Evolutionary conservation across 208 protist genomes (phyloP), one percentile per base, ranked within the genome.

Genomic region (Paratrypanosoma confusum): DNA sequence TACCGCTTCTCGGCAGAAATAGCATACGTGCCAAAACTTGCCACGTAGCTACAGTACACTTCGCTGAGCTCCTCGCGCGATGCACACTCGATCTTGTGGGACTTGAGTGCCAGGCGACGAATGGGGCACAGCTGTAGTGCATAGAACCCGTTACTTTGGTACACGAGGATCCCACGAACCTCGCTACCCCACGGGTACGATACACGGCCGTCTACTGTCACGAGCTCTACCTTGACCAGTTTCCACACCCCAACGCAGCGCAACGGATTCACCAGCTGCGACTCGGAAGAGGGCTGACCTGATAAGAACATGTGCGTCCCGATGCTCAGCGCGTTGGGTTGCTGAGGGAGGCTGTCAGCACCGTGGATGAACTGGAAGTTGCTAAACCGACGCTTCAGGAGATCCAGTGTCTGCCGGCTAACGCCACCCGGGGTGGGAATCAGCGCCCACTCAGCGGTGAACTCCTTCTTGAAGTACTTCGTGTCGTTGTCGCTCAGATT

Each of bases 161-260:
- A 86, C 17, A 77, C 48, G 8, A 87, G 76, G 25, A 82, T 17
- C 10, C 83, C 83, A 6, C 37, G 36, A 0, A 92, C 76, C 13
- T 74, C 61, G 5, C 74, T 65, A 6, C 83, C 83, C 83, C 83
- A 92, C 8, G 83, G 83, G 25, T 79, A 89, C 33, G 69, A 65
- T 17, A 92, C 59, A 14, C 68, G 65, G 10, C 83, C 74, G 39
- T 84, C 69, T 3, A n/a, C 65, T 18, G 76, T 62, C 14, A 47
- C 42, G 43, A 73, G 62, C 58, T 88, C 76, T 16, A 89, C 61
- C 14, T 57, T 68, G 8, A 78, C 35, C 8, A 80, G 27, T 32
- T 47, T 46, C 83, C 83, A 92, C n/a, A 65, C 36, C 8, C 83
- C 78, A 28, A 69, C 32, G 24, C 84, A 50, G 36, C 34, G 18